Evolutionary conservation across 164 flowering plant species (phyloP).

Genomic region (Umbilicus rupestris): DNA sequence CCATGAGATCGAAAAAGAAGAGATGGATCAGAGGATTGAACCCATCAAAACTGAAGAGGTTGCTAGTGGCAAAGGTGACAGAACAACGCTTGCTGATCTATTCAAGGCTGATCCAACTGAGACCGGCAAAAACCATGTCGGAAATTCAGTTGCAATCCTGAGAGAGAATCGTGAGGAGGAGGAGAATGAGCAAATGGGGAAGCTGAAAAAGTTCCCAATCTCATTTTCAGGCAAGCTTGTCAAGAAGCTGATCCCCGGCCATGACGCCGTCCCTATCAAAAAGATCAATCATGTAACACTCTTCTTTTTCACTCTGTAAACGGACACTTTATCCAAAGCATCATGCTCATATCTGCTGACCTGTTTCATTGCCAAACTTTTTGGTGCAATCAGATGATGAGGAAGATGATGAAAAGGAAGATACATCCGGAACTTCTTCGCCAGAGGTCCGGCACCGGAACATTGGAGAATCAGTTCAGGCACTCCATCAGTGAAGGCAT

Average conservation of each 20-base stretch:
- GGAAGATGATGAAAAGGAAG: conserved; percentile 1
- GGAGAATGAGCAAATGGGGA: neutral
- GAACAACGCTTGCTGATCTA: conserved; percentile 5
- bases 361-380: neutral
- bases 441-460: neutral
- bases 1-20: neutral
- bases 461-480: neutral
- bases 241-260: neutral
- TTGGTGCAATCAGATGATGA: neutral
- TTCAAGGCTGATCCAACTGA: neutral
- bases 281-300: neutral
- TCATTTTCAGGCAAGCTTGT: neutral
- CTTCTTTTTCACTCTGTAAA: neutral
- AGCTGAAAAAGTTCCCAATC: conserved; percentile 1
- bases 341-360: neutral
- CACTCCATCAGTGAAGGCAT: neutral
- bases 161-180: neutral
- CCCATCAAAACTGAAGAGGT: neutral
- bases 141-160: neutral
- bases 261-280: neutral
- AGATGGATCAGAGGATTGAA: neutral
- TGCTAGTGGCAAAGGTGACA: neutral
- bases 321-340: neutral
- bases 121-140: neutral
- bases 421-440: neutral